Evolutionary conservation across 306 rosid genomes (phyloP), one percentile per base, ranked within the genome.

Genomic region (Begonia masoniana): DNA sequence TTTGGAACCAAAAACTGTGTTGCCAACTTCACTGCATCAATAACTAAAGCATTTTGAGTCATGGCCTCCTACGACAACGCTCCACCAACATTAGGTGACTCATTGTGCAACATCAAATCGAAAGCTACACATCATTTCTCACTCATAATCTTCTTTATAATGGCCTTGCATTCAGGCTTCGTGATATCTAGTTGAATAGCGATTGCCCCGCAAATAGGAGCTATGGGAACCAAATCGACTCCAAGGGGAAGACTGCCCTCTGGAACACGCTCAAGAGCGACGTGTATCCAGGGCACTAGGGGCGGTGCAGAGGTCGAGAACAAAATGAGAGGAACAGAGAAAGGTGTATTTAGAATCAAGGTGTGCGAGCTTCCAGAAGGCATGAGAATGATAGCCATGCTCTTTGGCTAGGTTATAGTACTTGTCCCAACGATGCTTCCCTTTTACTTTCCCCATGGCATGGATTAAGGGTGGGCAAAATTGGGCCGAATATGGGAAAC

Each of bases 261-360:
- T 3, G 97, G 97, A 13, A 78, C 79, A 2, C 83, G 85, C 58
- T 89, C 79, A 2, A 89, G 91, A 5, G 95, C 95, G 9, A 85
- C 85, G 62, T 91, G 97, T 94, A 85, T 85, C 97, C 97, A n/a
- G 85, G 0, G 96, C 97, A 0, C 97, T 95, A 6, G 96, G 97
- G 36, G 97, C 97, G 57, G 97, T 95, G 66, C 97, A 91, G 66
- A 91, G 97, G 57, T 91, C 96, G 74, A 91, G 97, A 41, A 91
- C 92, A 69, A 85, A 60, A 54, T 64, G 87, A 11, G 96, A 63
- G 10, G 94, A 81, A 10, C 76, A 85, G 50, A 91, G 96, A 62
- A 91, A 83, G 35, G 17, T 15, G 66, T 64, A 80, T 56, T 81
- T 85, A 63, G 74, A 50, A 41, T 91, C 84, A 58, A 91, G 87